Evolutionary conservation across 768 basidiomycete species (phyloP).

Genomic region (Hebeloma cylindrosporum): DNA sequence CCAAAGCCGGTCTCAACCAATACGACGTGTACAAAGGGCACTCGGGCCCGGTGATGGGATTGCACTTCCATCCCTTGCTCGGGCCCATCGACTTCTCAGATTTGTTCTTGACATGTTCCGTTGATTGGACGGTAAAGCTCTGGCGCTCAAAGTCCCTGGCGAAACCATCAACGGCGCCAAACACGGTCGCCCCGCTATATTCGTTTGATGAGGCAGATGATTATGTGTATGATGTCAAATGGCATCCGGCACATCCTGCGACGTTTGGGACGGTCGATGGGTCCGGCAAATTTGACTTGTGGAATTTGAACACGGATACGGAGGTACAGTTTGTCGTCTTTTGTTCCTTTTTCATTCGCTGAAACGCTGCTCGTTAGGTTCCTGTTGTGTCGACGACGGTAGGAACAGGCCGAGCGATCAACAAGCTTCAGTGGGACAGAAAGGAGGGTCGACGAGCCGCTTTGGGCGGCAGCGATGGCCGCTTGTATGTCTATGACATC

Average conservation of each 20-base stretch:
- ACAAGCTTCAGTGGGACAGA: constrained; percentile 94
- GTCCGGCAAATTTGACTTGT: constrained; percentile 92
- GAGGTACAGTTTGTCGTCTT: constrained; percentile 71
- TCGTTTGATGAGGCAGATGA: constrained; percentile 98
- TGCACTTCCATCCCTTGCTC: constrained; percentile 90
- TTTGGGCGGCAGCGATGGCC: constrained; percentile 89
- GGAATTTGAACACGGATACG: constrained; percentile 96
- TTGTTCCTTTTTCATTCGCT: background rate
- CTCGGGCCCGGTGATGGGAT: constrained; percentile 88
- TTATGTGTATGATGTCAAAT: constrained; percentile 97
- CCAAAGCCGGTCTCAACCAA: constrained; percentile 94
- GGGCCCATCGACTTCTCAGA: constrained; percentile 96
- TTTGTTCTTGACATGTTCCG: constrained; percentile 88
- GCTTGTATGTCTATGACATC: constrained; percentile 91
- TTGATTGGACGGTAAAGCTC: constrained; percentile 98
- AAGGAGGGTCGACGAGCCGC: constrained; percentile 91
- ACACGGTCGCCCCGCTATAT: constrained; percentile 72
- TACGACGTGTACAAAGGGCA: constrained; percentile 93
- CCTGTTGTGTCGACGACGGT: constrained; percentile 87
- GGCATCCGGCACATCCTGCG: constrained; percentile 96
- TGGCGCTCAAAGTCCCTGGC: constrained; percentile 84
- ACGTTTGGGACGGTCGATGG: constrained; percentile 94
- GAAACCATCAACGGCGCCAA: constrained; percentile 65
- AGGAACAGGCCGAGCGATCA: constrained; percentile 80
- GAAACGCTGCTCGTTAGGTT: constrained; percentile 52